Percentiles rank a stretch among this genome's conserved stretches.
Evolutionary conservation across 352 stramenopile genomes (phyloP).

Genomic region (Halophytophthora polymorphica): DNA sequence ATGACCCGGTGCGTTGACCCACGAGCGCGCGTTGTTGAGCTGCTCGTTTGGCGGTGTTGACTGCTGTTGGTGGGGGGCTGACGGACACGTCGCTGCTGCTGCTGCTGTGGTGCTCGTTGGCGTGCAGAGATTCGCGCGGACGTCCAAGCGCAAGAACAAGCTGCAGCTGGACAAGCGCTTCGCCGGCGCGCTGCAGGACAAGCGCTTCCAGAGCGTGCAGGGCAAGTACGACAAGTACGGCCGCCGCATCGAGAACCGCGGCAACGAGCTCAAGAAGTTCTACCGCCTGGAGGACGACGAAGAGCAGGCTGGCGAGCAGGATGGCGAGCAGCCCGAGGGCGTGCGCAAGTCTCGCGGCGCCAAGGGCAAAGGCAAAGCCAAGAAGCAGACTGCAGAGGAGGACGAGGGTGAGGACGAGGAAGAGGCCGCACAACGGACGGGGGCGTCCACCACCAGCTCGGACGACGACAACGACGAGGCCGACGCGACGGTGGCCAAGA

Average conservation of each 20-base stretch:
- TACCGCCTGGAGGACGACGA: conserved; percentile 70
- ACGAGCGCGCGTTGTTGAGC: neutral
- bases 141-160: conserved; percentile 80
- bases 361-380: conserved; percentile 20
- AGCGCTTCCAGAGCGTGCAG: conserved; percentile 77
- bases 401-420: conserved; percentile 29
- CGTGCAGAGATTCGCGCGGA: conserved; percentile 63
- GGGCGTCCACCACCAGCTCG: conserved; percentile 24
- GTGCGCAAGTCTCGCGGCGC: conserved; percentile 11
- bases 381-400: conserved; percentile 10
- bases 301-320: conserved; percentile 23
- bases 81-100: neutral
- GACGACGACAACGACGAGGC: conserved; percentile 33
- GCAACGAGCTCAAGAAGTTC: conserved; percentile 80
- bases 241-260: conserved; percentile 71
- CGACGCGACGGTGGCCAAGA: conserved; percentile 27
- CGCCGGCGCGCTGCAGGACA: conserved; percentile 62
- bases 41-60: neutral
- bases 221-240: conserved; percentile 89
- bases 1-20: conserved; percentile 71
- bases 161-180: conserved; percentile 82
- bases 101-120: neutral
- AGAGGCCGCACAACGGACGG: conserved; percentile 24
- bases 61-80: no score
- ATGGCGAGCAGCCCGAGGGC: conserved; percentile 12